Evolutionary conservation across 495 filamentous ascomycete species (phyloP).

Genomic region (Hypoxylon rickii): DNA sequence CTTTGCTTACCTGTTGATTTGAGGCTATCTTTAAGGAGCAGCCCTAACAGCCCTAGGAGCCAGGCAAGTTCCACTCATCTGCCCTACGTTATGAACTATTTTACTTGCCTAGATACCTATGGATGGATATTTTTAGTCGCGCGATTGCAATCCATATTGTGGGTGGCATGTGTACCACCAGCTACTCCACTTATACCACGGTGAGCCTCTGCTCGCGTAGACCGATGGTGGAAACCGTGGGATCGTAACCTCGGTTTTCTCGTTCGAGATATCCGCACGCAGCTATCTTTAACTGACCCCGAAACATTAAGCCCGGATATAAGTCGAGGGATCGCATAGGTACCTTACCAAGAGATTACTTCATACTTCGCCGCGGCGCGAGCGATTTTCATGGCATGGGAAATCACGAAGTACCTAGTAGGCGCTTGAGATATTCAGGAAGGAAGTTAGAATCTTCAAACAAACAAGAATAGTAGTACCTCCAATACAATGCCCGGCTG

Average conservation of each 20-base stretch:
- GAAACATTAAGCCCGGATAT: background rate
- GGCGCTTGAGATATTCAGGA: too few species aligned
- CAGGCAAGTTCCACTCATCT: background rate
- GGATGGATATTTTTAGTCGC: background rate
- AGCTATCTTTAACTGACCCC: background rate
- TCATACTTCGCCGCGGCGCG: too few species aligned
- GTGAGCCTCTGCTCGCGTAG: background rate
- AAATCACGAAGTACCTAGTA: too few species aligned
- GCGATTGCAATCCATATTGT: background rate
- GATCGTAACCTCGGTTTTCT: background rate
- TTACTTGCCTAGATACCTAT: too few species aligned
- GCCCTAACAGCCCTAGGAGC: background rate
- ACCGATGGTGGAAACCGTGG: background rate
- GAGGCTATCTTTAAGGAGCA: background rate
- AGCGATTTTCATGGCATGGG: too few species aligned
- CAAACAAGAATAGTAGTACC: too few species aligned
- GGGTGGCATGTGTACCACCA: background rate
- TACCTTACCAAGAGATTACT: too few species aligned
- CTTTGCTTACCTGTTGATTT: background rate
- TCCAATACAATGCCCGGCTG: too few species aligned
- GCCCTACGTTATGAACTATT: constrained; percentile 16
- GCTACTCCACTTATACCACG: background rate
- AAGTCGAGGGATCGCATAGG: too few species aligned
- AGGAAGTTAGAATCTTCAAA: too few species aligned
- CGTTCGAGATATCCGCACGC: background rate